Evolutionary conservation across 192 early-diverging fungal genomes (phyloP).

Genomic region (Piromyces sp.): DNA sequence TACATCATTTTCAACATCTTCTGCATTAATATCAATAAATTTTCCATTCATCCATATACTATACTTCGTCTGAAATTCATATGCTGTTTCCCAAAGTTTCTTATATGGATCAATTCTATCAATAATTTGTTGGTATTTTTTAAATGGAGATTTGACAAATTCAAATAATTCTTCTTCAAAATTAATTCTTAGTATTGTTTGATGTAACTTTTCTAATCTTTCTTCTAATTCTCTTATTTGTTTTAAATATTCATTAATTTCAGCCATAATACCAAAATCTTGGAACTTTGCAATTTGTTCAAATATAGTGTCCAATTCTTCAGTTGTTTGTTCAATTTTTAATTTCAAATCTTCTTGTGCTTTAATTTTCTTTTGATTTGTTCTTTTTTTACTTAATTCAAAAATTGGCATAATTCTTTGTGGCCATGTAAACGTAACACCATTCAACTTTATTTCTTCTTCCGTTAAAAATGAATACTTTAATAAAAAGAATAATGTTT

Average conservation of each 20-base stretch:
- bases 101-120: constrained; percentile 36
- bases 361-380: constrained; percentile 42
- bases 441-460: neutral
- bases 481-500: neutral
- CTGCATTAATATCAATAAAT: neutral
- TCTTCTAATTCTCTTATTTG: constrained; percentile 31
- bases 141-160: constrained; percentile 36
- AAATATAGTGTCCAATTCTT: constrained; percentile 31
- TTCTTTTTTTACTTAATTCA: constrained; percentile 38
- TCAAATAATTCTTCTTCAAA: constrained; percentile 38
- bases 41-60: neutral
- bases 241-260: constrained; percentile 36
- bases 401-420: constrained; percentile 26
- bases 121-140: constrained; percentile 25
- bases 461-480: neutral
- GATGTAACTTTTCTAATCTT: constrained; percentile 21
- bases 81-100: constrained; percentile 38
- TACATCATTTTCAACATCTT: neutral
- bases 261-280: constrained; percentile 39
- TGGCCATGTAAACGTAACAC: neutral
- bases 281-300: constrained; percentile 37
- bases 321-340: constrained; percentile 31
- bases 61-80: constrained; percentile 25
- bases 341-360: constrained; percentile 41
- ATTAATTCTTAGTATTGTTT: constrained; percentile 23